These are phyloP conservation scores for thale cress (Arabidopsis thaliana) DNA, from an alignment of 345 rosid species.

Conservation along the genomic window TAIR10.1 NC_003074.8:18153501-18154000, in stretches of 20 bases:
- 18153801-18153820: slow-evolving; percentile 33
- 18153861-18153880: slow-evolving; percentile 37
- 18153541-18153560: slow-evolving; percentile 58
- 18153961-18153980: not conserved
- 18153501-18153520: slow-evolving; percentile 59
- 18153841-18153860: slow-evolving; percentile 38
- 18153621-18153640: slow-evolving; percentile 12
- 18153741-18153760: not conserved
- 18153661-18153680: not conserved
- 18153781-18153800: slow-evolving; percentile 30
- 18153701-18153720: slow-evolving; percentile 16
- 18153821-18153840: slow-evolving; percentile 29
- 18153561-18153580: slow-evolving; percentile 53
- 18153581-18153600: slow-evolving; percentile 38
- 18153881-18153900: slow-evolving; percentile 36
- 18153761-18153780: slow-evolving; percentile 21
- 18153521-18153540: slow-evolving; percentile 51
- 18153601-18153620: slow-evolving; percentile 40
- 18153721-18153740: slow-evolving; percentile 39
- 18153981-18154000: slow-evolving; percentile 29
- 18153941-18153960: slow-evolving; percentile 5
- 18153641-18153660: not conserved
- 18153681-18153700: slow-evolving; percentile 6
- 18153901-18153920: slow-evolving; percentile 9
- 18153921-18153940: slow-evolving; percentile 23